These are phyloP conservation scores for Phytopythium helicoides DNA, from an alignment of 352 stramenopile genomes.

Conservation along the genomic window DNA sequence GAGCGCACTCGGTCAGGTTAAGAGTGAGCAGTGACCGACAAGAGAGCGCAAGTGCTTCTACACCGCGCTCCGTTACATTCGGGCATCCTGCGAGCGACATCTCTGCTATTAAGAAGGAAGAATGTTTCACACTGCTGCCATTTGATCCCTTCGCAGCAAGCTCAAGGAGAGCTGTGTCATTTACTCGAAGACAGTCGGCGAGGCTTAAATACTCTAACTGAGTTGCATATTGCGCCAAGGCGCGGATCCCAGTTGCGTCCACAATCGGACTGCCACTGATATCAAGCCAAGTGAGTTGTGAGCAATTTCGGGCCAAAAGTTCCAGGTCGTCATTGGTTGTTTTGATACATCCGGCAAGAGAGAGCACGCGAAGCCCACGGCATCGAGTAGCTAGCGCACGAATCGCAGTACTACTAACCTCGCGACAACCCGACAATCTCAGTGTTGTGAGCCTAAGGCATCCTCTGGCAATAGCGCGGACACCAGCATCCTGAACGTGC, in stretches of 20 bases:
- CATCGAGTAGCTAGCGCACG: conserved; percentile 73
- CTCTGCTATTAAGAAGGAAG: conserved; percentile 18
- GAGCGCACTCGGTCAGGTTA: conserved; percentile 77
- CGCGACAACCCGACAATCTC: conserved; percentile 81
- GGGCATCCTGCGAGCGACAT: conserved; percentile 70
- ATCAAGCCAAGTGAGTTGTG: conserved; percentile 73
- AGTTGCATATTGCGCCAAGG: conserved; percentile 54
- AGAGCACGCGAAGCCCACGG: conserved; percentile 68
- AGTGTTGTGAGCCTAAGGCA: conserved; percentile 86
- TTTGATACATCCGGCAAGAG: conserved; percentile 76
- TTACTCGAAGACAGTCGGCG: conserved; percentile 68
- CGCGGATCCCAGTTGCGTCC: conserved; percentile 49
- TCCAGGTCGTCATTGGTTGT: conserved; percentile 76
- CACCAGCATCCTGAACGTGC: conserved; percentile 78
- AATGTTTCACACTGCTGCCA: not conserved
- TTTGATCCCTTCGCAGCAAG: conserved; percentile 20
- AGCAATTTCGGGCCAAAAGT: conserved; percentile 48
- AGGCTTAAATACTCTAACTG: conserved; percentile 73
- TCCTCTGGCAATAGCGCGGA: conserved; percentile 80
- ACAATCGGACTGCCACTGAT: conserved; percentile 78
- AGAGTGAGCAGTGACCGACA: conserved; percentile 83
- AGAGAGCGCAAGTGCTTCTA: conserved; percentile 49
- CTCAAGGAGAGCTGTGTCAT: conserved; percentile 57
- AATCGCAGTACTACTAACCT: conserved; percentile 76
- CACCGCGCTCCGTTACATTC: conserved; percentile 67